Conservation (phyloP, 192 early-diverging fungal genomes). For the Podila verticillata region DNA sequence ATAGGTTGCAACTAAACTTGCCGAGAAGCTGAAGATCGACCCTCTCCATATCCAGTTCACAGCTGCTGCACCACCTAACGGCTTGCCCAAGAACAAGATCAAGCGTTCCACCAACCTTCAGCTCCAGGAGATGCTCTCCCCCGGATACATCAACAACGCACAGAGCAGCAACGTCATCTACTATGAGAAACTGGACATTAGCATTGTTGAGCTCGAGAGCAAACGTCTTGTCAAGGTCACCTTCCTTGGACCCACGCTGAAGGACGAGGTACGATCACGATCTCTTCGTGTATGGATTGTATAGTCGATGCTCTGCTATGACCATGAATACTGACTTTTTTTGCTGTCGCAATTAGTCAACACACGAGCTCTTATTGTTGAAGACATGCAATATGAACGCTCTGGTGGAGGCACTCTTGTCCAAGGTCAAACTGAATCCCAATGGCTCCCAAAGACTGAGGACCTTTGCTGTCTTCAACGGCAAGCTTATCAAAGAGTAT, state of each 20-base stretch:
- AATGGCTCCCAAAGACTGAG: slow-evolving; percentile 61
- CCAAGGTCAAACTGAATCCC: slow-evolving; percentile 57
- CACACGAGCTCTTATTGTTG: slow-evolving; percentile 76
- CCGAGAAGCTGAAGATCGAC: slow-evolving; percentile 65
- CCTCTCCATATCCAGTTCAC: slow-evolving; percentile 82
- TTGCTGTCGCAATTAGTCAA: slow-evolving; percentile 10
- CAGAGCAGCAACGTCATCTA: slow-evolving; percentile 59
- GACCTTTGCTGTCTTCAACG: slow-evolving; percentile 63
- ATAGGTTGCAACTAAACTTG: slow-evolving; percentile 70
- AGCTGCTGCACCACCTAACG: slow-evolving; percentile 32
- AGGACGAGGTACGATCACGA: slow-evolving; percentile 63
- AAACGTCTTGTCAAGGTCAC: slow-evolving; percentile 77
- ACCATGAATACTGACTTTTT: neutral
- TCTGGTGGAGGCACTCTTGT: slow-evolving; percentile 61
- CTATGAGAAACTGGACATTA: slow-evolving; percentile 89
- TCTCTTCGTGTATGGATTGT: neutral
- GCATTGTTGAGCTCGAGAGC: slow-evolving; percentile 83
- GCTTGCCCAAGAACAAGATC: slow-evolving; percentile 42
- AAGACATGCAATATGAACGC: slow-evolving; percentile 63
- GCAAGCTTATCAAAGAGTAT: slow-evolving; percentile 60
- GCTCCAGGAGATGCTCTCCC: slow-evolving; percentile 53
- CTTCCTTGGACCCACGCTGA: slow-evolving; percentile 71
- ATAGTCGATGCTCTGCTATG: neutral
- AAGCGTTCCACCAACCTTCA: slow-evolving; percentile 39
- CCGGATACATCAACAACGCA: slow-evolving; percentile 23